phyloP scores from a whole-genome alignment of 768 basidiomycete genomes.

The Pleurotus salmoneostramineus region DNA sequence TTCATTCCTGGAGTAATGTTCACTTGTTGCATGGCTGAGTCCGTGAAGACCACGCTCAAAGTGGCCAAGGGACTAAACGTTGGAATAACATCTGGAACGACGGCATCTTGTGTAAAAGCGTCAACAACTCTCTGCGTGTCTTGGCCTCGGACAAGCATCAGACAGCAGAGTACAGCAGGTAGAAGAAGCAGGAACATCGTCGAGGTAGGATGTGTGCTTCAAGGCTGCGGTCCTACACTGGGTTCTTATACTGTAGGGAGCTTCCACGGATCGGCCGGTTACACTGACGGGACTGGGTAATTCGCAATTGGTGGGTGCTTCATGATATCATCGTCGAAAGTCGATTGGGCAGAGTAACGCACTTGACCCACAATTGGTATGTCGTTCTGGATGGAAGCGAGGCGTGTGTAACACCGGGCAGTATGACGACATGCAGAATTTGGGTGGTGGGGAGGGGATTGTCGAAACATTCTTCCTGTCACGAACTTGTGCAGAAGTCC shows the following conservation, averaged over 20 bases:
- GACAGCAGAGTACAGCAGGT: constrained; percentile 11
- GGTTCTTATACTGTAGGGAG: background rate
- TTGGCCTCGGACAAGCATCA: constrained; percentile 11
- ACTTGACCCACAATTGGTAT: background rate
- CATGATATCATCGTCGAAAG: background rate
- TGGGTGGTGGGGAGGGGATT: no score
- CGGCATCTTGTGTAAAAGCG: constrained; percentile 31
- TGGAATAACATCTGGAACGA: constrained; percentile 36
- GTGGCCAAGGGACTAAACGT: constrained; percentile 33
- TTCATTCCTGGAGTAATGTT: constrained; percentile 31
- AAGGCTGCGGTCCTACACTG: background rate
- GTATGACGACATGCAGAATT: background rate
- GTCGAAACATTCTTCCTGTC: no score
- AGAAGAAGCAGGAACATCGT: background rate
- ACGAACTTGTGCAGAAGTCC: no score
- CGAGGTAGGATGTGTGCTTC: background rate
- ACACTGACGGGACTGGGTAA: background rate
- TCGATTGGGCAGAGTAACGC: background rate
- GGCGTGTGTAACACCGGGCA: background rate
- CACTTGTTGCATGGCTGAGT: constrained; percentile 19
- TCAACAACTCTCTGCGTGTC: constrained; percentile 12
- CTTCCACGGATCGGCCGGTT: background rate
- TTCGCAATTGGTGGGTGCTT: background rate
- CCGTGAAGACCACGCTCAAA: constrained; percentile 33
- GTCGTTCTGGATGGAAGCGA: background rate